phyloP scores from a whole-genome alignment of 441 rosid species.

The Viola pubescens region DNA sequence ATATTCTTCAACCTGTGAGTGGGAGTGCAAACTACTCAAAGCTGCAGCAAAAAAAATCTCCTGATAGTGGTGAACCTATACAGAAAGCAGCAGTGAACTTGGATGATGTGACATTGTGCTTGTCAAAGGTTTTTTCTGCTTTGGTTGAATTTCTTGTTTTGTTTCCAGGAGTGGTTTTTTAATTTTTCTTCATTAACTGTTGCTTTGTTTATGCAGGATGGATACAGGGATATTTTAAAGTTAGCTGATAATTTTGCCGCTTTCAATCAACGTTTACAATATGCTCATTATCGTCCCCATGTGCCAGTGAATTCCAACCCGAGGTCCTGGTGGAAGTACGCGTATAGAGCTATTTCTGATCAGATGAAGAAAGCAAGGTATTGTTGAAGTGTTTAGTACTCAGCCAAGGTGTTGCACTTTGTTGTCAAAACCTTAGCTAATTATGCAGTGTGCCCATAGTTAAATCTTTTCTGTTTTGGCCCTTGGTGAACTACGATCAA shows the following conservation, averaged over 20 bases:
- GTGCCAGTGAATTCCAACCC: slow-evolving; percentile 66
- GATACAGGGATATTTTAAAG: slow-evolving; percentile 77
- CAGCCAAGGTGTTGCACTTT: background rate
- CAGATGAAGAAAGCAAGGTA: slow-evolving; percentile 91
- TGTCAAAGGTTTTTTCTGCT: slow-evolving; percentile 66
- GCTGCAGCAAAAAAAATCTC: slow-evolving; percentile 39
- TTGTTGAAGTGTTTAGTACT: background rate
- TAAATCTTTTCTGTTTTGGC: no score
- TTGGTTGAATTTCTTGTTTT: slow-evolving; percentile 14
- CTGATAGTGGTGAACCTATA: slow-evolving; percentile 44
- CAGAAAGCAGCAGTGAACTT: slow-evolving; percentile 84
- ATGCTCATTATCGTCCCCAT: slow-evolving; percentile 86
- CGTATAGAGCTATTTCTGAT: slow-evolving; percentile 73
- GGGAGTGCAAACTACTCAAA: slow-evolving; percentile 86
- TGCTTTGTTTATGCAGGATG: slow-evolving; percentile 52
- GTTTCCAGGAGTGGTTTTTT: slow-evolving; percentile 13
- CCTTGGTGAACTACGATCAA: no score
- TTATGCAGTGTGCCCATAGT: no score
- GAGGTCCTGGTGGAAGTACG: slow-evolving; percentile 96
- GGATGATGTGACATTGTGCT: slow-evolving; percentile 92
- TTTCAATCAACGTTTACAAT: slow-evolving; percentile 79
- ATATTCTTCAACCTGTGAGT: slow-evolving; percentile 88
- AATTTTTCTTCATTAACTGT: slow-evolving; percentile 22
- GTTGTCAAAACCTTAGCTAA: no score
- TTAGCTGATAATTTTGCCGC: slow-evolving; percentile 93